phyloP scores from a whole-genome alignment of 78 protist species.

The Mantamonas sphyraenae region DNA sequence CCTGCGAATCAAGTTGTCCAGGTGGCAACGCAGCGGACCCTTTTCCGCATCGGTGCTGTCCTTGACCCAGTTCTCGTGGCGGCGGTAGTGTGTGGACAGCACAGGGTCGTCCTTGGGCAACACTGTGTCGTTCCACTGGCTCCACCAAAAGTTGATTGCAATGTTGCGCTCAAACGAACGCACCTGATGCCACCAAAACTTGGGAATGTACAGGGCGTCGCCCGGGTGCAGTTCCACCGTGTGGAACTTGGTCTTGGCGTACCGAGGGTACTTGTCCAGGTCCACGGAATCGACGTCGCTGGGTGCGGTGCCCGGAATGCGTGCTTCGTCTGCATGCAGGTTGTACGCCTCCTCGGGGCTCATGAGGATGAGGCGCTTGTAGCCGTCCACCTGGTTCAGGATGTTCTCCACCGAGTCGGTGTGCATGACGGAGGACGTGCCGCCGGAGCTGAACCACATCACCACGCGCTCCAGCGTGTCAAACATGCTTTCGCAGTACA shows the following conservation, averaged over 20 bases:
- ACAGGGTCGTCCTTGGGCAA: too few relatives aligned
- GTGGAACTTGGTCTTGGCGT: not conserved
- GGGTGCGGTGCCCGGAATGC: slow-evolving; percentile 5
- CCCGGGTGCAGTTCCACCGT: slow-evolving; percentile 27
- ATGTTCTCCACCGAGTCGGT: slow-evolving; percentile 8
- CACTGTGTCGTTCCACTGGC: too few relatives aligned
- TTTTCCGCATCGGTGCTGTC: too few relatives aligned
- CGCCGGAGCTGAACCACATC: slow-evolving; percentile 10
- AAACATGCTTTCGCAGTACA: too few relatives aligned
- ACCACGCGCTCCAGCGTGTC: not conserved
- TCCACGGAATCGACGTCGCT: slow-evolving; percentile 35
- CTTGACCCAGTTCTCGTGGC: too few relatives aligned
- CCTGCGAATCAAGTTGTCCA: too few relatives aligned
- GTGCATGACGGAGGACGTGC: not conserved
- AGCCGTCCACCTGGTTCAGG: slow-evolving; percentile 6
- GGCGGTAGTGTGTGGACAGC: too few relatives aligned
- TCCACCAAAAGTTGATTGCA: slow-evolving; percentile 58
- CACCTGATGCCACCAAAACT: slow-evolving; percentile 68
- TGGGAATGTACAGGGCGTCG: slow-evolving; percentile 49
- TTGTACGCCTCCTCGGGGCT: not conserved
- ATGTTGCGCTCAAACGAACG: slow-evolving; percentile 19
- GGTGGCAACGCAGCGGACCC: too few relatives aligned
- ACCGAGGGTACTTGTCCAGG: slow-evolving; percentile 21
- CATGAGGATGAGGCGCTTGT: not conserved
- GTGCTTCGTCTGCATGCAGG: not conserved